Evolutionary conservation across 306 rosid species (phyloP), one percentile per base, ranked within the genome.

Genomic region (Potentilla sterilis): DNA sequence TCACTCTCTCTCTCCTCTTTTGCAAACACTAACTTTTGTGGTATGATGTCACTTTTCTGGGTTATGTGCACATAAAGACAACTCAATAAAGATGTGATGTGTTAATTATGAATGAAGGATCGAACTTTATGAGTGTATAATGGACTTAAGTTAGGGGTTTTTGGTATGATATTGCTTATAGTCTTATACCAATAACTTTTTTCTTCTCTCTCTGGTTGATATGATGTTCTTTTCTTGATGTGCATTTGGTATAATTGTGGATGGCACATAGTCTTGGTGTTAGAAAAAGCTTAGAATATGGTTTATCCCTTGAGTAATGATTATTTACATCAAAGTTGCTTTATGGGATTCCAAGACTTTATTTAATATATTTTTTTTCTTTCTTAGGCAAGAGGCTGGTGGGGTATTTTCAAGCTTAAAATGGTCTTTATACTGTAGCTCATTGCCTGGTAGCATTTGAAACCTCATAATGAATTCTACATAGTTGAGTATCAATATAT

Each of bases 261-360:
- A 65, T 65, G 9, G 78, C 84, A 69, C 65, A 34, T 62, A 14
- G 19, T 35, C 67, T 76, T 71, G 59, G 75, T 66, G 69, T 74
- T 51, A 5, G 37, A 81, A 79, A 73, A 81, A 77, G 85, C 35
- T 40, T 65, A 63, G 82, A 74, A 73, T 74, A 47, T 81, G 75
- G 78, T 78, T 80, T 80, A 76, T 81, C 72, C 77, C 73, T 59
- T 72, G 81, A 51, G 74, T 73, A 28, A 48, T 82, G 81, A 81
- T 86, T 78, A 77, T 61, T 59, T 47, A 34, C 61, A 72, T 37
- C 62, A 85, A 86, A 88, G 91, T 82, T 88, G 79, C 91, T 86
- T 88, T 88, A 57, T 80, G 48, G 85, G 75, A 75, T 78, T 52
- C 81, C 83, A 69, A 69, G 57, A 2, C 9, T 47, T 67, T 73